phyloP scores from a whole-genome alignment of 1,284 basidiomycete genomes.

The Ceratorhiza oryzae-sativae region DNA sequence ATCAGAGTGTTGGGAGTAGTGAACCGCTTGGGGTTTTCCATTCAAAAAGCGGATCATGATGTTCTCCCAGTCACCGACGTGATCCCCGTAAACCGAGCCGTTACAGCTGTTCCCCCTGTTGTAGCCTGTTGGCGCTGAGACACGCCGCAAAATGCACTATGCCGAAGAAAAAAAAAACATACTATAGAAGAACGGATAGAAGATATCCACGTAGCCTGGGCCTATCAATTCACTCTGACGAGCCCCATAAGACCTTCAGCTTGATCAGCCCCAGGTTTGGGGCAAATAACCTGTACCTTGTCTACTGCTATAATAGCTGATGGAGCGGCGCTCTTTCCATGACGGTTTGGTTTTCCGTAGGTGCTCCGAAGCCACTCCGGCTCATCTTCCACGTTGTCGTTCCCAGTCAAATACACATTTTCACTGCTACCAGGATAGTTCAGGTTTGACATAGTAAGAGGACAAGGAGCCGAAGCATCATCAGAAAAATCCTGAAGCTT shows the following conservation, averaged over 20 bases:
- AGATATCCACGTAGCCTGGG: conserved; percentile 52
- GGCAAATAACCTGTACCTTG: conserved; percentile 44
- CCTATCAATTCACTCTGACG: conserved; percentile 42
- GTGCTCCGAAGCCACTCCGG: conserved; percentile 32
- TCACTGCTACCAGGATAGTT: conserved; percentile 29
- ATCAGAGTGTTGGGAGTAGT: conserved; percentile 52
- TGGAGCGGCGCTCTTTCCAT: conserved; percentile 47
- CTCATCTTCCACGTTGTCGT: conserved; percentile 27
- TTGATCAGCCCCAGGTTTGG: not conserved
- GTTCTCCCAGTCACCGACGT: conserved; percentile 52
- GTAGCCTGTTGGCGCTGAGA: conserved; percentile 43
- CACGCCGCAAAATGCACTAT: not conserved
- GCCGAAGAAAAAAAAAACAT: not conserved
- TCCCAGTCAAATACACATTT: conserved; percentile 28
- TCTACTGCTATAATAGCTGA: conserved; percentile 50
- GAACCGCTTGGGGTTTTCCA: conserved; percentile 49
- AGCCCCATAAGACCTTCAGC: not conserved
- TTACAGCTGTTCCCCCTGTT: conserved; percentile 49
- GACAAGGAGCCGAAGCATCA: conserved; percentile 19
- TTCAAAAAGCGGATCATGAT: conserved; percentile 52
- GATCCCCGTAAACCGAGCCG: conserved; percentile 46
- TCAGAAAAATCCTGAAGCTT: conserved; percentile 15
- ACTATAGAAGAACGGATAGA: conserved; percentile 47
- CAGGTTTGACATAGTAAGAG: conserved; percentile 26
- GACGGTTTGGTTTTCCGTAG: conserved; percentile 32